These are phyloP conservation scores for Macrolepiota fuliginosa DNA, from an alignment of 768 basidiomycete genomes.

Conservation along the genomic window DNA sequence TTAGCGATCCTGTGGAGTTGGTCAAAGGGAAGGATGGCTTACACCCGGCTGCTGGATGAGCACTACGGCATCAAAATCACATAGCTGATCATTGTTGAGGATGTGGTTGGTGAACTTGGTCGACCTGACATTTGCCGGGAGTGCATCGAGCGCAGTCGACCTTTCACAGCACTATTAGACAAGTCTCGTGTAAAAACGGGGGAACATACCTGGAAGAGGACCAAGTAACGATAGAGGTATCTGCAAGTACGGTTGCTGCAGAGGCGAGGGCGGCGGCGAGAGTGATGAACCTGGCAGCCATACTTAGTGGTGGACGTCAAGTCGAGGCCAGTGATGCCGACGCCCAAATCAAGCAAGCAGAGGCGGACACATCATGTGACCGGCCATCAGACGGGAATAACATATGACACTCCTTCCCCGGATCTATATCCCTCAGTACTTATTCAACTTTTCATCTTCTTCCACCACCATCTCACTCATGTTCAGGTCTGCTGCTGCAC, in stretches of 20 bases:
- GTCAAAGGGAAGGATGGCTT: constrained; percentile 39
- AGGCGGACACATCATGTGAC: constrained; percentile 21
- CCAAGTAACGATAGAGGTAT: constrained; percentile 70
- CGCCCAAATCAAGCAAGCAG: constrained; percentile 10
- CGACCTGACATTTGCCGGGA: constrained; percentile 34
- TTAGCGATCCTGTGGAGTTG: constrained; percentile 23
- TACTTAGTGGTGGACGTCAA: constrained; percentile 22
- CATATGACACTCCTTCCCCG: constrained; percentile 15
- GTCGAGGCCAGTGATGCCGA: constrained; percentile 7
- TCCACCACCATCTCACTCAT: constrained; percentile 16
- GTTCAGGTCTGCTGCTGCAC: constrained; percentile 22
- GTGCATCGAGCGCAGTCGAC: constrained; percentile 42
- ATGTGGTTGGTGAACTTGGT: constrained; percentile 42
- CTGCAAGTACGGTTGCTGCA: constrained; percentile 53
- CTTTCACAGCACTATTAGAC: constrained; percentile 28
- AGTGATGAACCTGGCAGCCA: constrained; percentile 39
- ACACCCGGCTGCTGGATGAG: constrained; percentile 75
- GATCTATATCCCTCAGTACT: neutral
- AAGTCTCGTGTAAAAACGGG: neutral
- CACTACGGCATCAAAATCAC: constrained; percentile 63
- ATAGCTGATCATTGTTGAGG: constrained; percentile 44
- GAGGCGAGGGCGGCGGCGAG: constrained; percentile 45
- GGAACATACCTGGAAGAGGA: constrained; percentile 56
- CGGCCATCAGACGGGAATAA: constrained; percentile 13
- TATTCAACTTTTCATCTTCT: neutral